Conservation (phyloP, 371 early-diverging fungal genomes). For the Coemansia sp. region DNA sequence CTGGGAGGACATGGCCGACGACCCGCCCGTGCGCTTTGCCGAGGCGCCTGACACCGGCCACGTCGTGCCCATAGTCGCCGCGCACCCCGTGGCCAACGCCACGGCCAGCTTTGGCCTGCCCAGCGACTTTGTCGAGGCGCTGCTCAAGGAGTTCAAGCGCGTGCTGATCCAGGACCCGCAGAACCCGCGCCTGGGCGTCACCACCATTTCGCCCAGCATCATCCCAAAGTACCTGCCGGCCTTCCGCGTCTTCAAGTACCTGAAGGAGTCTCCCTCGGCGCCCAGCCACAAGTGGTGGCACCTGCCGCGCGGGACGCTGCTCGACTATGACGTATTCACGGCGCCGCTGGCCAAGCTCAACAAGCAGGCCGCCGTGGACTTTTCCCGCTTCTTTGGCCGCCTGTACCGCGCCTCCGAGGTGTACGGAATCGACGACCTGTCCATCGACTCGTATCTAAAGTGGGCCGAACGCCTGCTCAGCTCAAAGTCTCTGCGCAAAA, state of each 20-base stretch:
- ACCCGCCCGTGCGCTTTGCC: conserved; percentile 1
- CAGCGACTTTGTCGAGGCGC: conserved; percentile 31
- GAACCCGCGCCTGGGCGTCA: conserved; percentile 45
- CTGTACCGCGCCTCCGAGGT: conserved; percentile 46
- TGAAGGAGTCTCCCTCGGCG: background rate
- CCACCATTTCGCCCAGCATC: conserved; percentile 70
- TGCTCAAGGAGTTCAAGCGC: conserved; percentile 37
- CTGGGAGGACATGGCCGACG: conserved; percentile 21
- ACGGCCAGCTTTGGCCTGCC: conserved; percentile 13
- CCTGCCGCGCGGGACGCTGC: conserved; percentile 50
- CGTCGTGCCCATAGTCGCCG: background rate
- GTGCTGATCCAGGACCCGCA: conserved; percentile 14
- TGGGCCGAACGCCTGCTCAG: conserved; percentile 38
- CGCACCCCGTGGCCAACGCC: no score
- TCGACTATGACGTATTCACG: conserved; percentile 64
- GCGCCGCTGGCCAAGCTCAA: conserved; percentile 61
- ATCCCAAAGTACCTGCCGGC: conserved; percentile 74
- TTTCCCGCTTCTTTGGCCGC: conserved; percentile 11
- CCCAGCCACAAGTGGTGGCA: conserved; percentile 29
- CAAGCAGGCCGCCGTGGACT: background rate
- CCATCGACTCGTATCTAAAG: conserved; percentile 46
- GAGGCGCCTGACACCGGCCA: background rate
- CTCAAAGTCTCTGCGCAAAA: conserved; percentile 31
- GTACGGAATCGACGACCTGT: conserved; percentile 64
- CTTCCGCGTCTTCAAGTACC: conserved; percentile 69